Base-by-base conservation (phyloP, 2,329 filamentous ascomycete genomes). In the Camillea tinctor region DNA sequence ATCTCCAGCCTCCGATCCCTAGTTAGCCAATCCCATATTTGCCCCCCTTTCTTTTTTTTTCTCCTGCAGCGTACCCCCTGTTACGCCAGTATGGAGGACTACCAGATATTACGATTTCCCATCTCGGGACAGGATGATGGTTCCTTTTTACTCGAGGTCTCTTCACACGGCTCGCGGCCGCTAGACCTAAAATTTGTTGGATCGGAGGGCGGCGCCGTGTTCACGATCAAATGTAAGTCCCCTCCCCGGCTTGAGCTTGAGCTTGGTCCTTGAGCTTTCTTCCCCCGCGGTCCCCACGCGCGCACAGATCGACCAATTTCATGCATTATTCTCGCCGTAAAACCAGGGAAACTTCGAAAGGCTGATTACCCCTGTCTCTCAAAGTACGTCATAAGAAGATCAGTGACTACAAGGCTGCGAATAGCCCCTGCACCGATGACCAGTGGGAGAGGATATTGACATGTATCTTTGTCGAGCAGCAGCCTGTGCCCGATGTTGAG, bases 151-250 rank as follows among this genome's bases (percentile, higher is more conserved):
- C 70, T 90, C 19, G 81, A 90, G 67, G 82, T 87, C 59, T 78
- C 79, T 1, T 76, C 82, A 21, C 80, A 74, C 58, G 78, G 77
- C 44, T 75, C 78, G 40, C 80, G 79, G 59, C 80, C 81, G 1
- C 76, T 92, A 26, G 88, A 92, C 72, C 73, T 91, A 52, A 87
- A 86, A 70, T 74, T 93, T 26, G 79, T 88, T 36, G 89, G 84
- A 36, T 92, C 89, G 26, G 89, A 93, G 68, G 85, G 86, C 57
- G 81, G 84, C 58, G 81, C 80, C 53, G 81, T 86, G 6, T 91
- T 87, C 74, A 77, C 80, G 50, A 74, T 80, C 58, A 80, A 80
- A 62, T 74, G 87, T 88, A 79, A 81, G 84, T 80, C 64, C 30
- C 23, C 44, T n/a, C n/a, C n/a, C n/a, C n/a, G n/a, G n/a, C n/a